Percentiles rank a stretch among this genome's conserved stretches.
phyloP scores from a whole-genome alignment of 805 yeast species.

The Cyberlindnera mycetangii region DNA sequence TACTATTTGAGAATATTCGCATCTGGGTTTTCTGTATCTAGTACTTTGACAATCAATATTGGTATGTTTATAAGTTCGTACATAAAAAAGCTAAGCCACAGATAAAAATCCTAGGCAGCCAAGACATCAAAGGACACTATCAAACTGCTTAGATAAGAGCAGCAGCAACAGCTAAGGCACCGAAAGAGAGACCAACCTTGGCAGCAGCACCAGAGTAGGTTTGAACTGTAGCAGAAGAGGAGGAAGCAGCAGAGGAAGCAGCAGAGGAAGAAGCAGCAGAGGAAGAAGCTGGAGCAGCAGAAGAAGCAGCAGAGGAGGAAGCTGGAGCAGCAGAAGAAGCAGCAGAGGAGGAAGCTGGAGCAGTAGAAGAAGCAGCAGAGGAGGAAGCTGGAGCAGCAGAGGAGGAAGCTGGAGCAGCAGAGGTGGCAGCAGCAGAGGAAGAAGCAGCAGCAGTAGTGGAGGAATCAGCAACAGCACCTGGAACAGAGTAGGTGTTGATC shows the following conservation, averaged over 20 bases:
- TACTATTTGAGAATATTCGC: too few species aligned
- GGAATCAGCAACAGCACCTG: background rate
- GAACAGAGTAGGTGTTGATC: background rate
- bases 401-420: background rate
- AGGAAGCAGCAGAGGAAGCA: constrained; percentile 19
- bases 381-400: constrained; percentile 11
- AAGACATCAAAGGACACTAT: background rate
- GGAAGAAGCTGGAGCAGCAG: constrained; percentile 21
- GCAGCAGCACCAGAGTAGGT: constrained; percentile 9
- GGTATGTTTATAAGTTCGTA: too few species aligned
- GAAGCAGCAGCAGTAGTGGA: background rate
- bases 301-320: constrained; percentile 18
- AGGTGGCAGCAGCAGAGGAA: background rate
- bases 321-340: constrained; percentile 19
- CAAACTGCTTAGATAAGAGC: constrained; percentile 2
- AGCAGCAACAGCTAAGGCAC: constrained; percentile 6
- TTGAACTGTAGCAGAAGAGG: constrained; percentile 4
- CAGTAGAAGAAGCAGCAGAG: constrained; percentile 1
- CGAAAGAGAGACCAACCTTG: constrained; percentile 7
- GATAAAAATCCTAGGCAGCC: background rate
- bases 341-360: constrained; percentile 23
- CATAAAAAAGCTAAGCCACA: background rate
- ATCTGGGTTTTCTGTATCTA: too few species aligned
- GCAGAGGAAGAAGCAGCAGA: constrained; percentile 22
- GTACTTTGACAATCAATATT: too few species aligned